phyloP scores from a whole-genome alignment of 257 asterid species.

The Solanum virginianum region DNA sequence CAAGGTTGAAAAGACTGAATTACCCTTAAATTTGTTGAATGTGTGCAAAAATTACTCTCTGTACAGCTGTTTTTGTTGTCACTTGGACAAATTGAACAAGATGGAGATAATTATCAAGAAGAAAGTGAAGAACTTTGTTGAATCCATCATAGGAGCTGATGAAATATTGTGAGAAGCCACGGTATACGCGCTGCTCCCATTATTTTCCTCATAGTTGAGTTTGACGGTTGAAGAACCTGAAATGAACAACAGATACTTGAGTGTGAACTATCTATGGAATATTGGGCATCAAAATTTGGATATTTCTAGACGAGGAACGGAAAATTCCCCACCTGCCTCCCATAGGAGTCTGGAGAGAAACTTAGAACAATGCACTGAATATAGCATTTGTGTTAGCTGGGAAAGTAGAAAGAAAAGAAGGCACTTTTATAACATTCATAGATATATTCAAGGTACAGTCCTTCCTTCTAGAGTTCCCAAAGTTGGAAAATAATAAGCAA shows the following conservation, averaged over 20 bases:
- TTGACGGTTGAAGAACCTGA: conserved; percentile 74
- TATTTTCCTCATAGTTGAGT: conserved; percentile 35
- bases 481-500: neutral
- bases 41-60: neutral
- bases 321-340: too few relatives aligned
- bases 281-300: too few relatives aligned
- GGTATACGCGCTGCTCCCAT: conserved; percentile 28
- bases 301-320: too few relatives aligned
- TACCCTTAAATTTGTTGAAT: neutral
- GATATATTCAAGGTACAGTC: neutral
- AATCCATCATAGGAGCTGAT: conserved; percentile 14
- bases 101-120: conserved; percentile 21
- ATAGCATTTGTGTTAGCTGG: neutral
- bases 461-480: neutral
- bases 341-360: neutral
- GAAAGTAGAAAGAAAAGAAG: neutral
- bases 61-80: neutral
- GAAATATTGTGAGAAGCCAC: conserved; percentile 54
- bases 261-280: too few relatives aligned
- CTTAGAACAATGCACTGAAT: neutral
- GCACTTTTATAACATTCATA: neutral
- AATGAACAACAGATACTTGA: neutral
- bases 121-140: conserved; percentile 16
- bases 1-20: neutral
- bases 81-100: conserved; percentile 17